These are phyloP conservation scores for Hylodesmum podocarpum DNA, from an alignment of 306 rosid species.

Conservation along the genomic window DNA sequence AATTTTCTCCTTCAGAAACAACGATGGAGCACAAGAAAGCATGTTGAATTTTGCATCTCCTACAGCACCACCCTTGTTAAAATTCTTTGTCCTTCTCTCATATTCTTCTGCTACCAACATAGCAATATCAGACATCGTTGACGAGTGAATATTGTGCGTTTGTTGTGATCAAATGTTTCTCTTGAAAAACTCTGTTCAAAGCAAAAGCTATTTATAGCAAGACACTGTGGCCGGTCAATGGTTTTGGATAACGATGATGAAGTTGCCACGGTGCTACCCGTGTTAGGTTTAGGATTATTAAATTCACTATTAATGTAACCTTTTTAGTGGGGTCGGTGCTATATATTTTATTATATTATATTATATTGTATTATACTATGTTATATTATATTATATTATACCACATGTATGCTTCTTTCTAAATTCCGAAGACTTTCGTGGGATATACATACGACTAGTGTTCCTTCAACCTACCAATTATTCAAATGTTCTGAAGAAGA, in stretches of 20 bases:
- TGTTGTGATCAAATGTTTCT: neutral
- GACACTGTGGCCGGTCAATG: neutral
- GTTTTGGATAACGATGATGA: conserved; percentile 33
- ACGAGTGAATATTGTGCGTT: neutral
- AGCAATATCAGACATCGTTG: conserved; percentile 69
- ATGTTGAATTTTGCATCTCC: neutral
- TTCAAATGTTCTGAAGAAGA: no score
- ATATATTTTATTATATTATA: no score
- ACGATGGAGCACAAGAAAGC: conserved; percentile 33
- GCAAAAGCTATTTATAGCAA: conserved; percentile 18
- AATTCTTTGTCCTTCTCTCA: conserved; percentile 55
- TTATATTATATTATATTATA: no score
- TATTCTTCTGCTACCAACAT: conserved; percentile 75
- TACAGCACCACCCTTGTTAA: neutral
- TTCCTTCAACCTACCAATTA: neutral
- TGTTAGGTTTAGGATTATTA: neutral
- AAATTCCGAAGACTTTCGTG: neutral
- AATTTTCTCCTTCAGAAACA: conserved; percentile 23
- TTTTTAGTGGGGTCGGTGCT: neutral
- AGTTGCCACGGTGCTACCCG: neutral
- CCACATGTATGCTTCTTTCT: neutral
- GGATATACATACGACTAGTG: neutral
- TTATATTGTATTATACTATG: no score
- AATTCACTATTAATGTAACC: neutral
- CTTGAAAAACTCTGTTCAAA: neutral